Evolutionary conservation across 23 red algal genomes (phyloP).

Genomic region (Cyanidioschyzon merolae): DNA sequence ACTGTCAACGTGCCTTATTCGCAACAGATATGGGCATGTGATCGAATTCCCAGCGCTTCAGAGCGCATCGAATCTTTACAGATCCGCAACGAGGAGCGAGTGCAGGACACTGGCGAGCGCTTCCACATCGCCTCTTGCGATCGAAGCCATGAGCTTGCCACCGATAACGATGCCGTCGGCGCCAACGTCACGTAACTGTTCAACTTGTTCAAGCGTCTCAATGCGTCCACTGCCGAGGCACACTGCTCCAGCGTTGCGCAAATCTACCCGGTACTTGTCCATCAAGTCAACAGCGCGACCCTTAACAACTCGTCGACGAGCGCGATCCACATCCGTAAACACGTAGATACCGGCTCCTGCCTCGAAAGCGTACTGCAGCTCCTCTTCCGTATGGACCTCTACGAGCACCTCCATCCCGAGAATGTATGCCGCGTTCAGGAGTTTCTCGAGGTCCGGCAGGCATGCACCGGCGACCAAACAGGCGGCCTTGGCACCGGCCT

Average conservation of each 20-base stretch:
- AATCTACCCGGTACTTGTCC: neutral
- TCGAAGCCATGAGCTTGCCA: neutral
- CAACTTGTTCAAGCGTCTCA: conserved; percentile 17
- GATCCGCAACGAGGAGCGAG: neutral
- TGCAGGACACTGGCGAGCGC: neutral
- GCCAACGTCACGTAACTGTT: conserved; percentile 19
- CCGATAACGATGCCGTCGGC: conserved; percentile 23
- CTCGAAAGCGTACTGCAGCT: conserved; percentile 71
- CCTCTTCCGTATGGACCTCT: conserved; percentile 75
- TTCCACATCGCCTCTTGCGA: neutral
- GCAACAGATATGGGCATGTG: too few relatives aligned
- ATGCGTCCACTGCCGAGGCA: conserved; percentile 22
- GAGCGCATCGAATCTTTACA: too few relatives aligned
- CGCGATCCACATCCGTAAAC: conserved; percentile 58
- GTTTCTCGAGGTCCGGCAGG: conserved; percentile 59
- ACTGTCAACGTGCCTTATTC: too few relatives aligned
- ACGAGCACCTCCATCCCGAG: conserved; percentile 84
- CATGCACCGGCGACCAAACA: conserved; percentile 62
- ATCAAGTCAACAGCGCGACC: neutral
- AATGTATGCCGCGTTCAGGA: conserved; percentile 67
- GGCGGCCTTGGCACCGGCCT: conserved; percentile 63
- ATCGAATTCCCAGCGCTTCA: too few relatives aligned
- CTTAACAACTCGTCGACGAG: conserved; percentile 10
- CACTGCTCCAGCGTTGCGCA: conserved; percentile 3
- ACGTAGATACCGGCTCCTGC: conserved; percentile 74